A percentile compares a stretch with the other conserved stretches of the same genome.
Evolutionary conservation across 495 filamentous ascomycete genomes (phyloP).

Genomic region (Lophiotrema nucula): DNA sequence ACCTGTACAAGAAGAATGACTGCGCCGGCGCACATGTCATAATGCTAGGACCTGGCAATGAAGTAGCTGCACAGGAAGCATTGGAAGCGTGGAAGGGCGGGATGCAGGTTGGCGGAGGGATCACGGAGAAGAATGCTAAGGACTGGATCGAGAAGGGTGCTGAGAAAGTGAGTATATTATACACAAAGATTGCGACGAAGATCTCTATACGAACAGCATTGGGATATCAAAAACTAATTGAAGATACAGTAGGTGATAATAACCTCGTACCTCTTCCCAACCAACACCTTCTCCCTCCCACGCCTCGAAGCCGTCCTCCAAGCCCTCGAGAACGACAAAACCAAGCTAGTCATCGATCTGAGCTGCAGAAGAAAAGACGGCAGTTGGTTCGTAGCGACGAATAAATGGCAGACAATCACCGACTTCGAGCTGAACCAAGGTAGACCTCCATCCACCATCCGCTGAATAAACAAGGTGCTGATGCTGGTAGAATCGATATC

Average conservation of each 20-base stretch:
- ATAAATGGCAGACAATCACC: conserved; percentile 97
- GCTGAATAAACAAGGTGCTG: background rate
- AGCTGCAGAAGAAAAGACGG: conserved; percentile 75
- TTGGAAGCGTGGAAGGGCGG: conserved; percentile 70
- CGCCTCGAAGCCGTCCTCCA: conserved; percentile 69
- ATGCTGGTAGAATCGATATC: conserved; percentile 66
- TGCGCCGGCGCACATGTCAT: conserved; percentile 87
- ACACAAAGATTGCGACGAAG: no score
- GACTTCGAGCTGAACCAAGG: conserved; percentile 89
- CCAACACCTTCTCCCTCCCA: conserved; percentile 70
- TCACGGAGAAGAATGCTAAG: conserved; percentile 77
- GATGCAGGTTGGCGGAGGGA: conserved; percentile 87
- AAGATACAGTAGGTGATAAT: conserved; percentile 76
- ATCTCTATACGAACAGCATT: no score
- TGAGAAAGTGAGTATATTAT: conserved; percentile 66
- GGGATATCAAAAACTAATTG: conserved; percentile 14
- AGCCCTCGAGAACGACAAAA: conserved; percentile 67
- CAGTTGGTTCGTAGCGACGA: conserved; percentile 91
- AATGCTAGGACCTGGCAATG: conserved; percentile 88
- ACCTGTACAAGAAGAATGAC: conserved; percentile 69
- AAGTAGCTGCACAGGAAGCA: conserved; percentile 73
- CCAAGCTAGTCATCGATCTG: conserved; percentile 89
- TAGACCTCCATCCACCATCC: conserved; percentile 38
- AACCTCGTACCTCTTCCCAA: conserved; percentile 81
- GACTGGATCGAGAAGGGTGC: conserved; percentile 87